Evolutionary conservation across 2,329 filamentous ascomycete genomes (phyloP), one percentile per base, ranked within the genome.

Genomic region (Myriosclerotinia duriaeana): DNA sequence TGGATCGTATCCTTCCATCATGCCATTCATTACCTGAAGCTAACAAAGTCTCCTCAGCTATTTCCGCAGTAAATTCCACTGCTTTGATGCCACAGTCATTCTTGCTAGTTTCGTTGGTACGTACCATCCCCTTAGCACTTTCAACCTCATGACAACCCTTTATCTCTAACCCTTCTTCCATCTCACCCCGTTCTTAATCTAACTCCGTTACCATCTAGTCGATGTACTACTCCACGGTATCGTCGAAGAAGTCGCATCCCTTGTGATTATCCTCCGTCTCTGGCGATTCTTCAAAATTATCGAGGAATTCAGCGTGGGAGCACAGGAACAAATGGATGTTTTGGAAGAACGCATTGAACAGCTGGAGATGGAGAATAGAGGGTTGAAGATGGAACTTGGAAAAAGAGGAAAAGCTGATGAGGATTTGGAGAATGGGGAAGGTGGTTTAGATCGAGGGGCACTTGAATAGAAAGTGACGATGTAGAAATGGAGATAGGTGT

Each of bases 271-370:
- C 5, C 78, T 91, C 54, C 85, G 88, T 64, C 79, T 91, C 4
- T 90, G 87, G 85, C 82, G 89, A 20, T 82, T 91, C 54, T 85
- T 89, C 74, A 89, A 90, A 78, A 88, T 90, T 62, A 84, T 89
- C 8, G 87, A 91, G 73, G 88, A 91, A 76, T 80, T 90, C 68
- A 84, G 84, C 40, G 81, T 87, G 8, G 87, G 86, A 11, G 86
- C 87, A 1, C 78, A 84, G 46, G 87, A 90, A 76, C 80, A 86
- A 74, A 84, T 87, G 78, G 86, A 87, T 69, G 80, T 81, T 12
- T 77, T 89, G 50, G 79, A 85, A 69, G 76, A 80, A 62, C 77
- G 80, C 65, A 78, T 89, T 36, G 80, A 82, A 59, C 77, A 80
- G 36, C 76, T 89, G 11, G 82, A 84, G 72, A 78, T 75, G 63